A percentile compares a stretch with the other conserved stretches of the same genome.
Conservation (phyloP, 768 basidiomycete genomes). For the Trametes villosa region DNA sequence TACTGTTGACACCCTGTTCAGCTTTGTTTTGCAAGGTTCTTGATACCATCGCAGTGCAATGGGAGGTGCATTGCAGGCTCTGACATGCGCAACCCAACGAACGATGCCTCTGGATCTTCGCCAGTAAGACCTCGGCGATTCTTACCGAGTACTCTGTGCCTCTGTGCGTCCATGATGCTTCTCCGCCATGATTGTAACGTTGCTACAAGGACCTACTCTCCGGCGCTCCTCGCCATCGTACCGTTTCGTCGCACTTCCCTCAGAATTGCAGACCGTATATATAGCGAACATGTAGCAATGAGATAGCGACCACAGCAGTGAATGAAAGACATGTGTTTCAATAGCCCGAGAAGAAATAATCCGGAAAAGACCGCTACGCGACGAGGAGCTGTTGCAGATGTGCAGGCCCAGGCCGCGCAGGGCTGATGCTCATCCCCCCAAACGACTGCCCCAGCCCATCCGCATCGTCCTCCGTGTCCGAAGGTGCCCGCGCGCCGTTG, state of each 20-base stretch:
- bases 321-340: neutral
- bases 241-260: constrained; percentile 8
- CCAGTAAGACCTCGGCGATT: no score
- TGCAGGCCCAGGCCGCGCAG: constrained; percentile 37
- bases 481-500: constrained; percentile 27
- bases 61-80: no score
- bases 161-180: no score
- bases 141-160: no score
- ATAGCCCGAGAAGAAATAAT: neutral
- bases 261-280: neutral
- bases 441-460: constrained; percentile 67
- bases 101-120: no score
- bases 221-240: neutral
- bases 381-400: constrained; percentile 2
- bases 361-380: neutral
- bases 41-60: no score
- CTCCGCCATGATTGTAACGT: no score
- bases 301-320: constrained; percentile 6
- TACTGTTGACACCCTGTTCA: no score
- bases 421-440: constrained; percentile 86
- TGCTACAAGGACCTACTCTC: neutral
- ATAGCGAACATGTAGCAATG: constrained; percentile 2
- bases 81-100: no score
- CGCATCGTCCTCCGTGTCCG: constrained; percentile 41
- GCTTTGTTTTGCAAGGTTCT: no score